Evolutionary conservation across 176 grass and related monocot genomes (phyloP).

Genomic region (Tillandsia fasciculata): DNA sequence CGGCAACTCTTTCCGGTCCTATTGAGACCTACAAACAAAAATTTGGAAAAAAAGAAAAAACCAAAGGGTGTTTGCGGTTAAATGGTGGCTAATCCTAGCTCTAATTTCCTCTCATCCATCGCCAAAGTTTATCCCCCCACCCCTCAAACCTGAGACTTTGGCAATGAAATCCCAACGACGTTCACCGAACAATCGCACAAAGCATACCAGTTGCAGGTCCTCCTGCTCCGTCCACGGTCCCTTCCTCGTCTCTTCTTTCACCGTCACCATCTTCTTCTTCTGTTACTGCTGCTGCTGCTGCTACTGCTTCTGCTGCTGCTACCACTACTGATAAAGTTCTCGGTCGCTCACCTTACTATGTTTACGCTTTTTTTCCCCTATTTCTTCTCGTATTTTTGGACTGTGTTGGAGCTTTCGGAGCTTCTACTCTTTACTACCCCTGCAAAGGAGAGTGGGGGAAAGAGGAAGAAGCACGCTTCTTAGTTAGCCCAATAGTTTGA

Average conservation of each 20-base stretch:
- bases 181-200: constrained; percentile 93
- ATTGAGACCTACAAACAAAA: constrained; percentile 55
- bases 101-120: constrained; percentile 29
- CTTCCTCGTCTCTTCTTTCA: constrained; percentile 71
- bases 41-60: constrained; percentile 18
- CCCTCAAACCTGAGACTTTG: constrained; percentile 98
- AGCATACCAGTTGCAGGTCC: constrained; percentile 98
- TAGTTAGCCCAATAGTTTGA: constrained; percentile 32
- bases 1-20: constrained; percentile 82
- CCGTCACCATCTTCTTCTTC: constrained; percentile 56
- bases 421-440: constrained; percentile 30
- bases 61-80: constrained; percentile 24
- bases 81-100: constrained; percentile 23
- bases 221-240: constrained; percentile 88
- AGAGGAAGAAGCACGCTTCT: constrained; percentile 18
- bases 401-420: constrained; percentile 28
- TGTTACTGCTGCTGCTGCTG: constrained; percentile 18
- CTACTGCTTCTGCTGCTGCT: neutral
- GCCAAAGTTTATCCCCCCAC: constrained; percentile 44
- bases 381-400: constrained; percentile 35
- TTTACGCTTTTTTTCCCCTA: constrained; percentile 34
- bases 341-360: neutral
- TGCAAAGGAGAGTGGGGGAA: constrained; percentile 13
- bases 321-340: too few species aligned
- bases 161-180: constrained; percentile 99